Base-by-base conservation (phyloP, 768 basidiomycete species). In the Leccinum sublutescens region DNA sequence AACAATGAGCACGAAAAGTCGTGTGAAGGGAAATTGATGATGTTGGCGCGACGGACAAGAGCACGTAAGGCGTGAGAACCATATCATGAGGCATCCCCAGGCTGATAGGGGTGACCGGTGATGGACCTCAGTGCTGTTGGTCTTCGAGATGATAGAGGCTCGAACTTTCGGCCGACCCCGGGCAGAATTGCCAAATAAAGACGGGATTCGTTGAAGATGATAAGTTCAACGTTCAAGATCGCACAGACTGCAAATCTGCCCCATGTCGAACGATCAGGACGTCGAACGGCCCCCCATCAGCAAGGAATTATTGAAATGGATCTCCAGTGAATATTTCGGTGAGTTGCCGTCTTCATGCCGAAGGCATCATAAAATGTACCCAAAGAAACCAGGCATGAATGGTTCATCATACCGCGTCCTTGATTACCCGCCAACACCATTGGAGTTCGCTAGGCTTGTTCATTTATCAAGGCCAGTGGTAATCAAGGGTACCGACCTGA, bases 391-490 rank as follows among this genome's bases (percentile, higher is more conserved):
- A 89, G 88, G 84, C 58, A 69, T 87, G 67, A 89, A 90, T 64
- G 86, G 86, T 15, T 68, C 74, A 36, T 73, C 77, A 25, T 76
- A 82, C 55, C 78, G 82, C 43, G 71, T 79, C 17, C 71, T 89
- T 8, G 75, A 83, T 34, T 58, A 64, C 12, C 81, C 86, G 14
- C 91, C 92, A 25, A 81, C 84, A 0, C 72, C 89, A 6, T 65
- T 91, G 21, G 83, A 92, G 67, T 92, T 93, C 64, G 77, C 85
- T 40, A 77, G 85, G 53, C 73, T 92, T 17, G 80, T 87, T 5
- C 83, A 86, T 62, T 77, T 89, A 50, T 84, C 86, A 12, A 78
- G 91, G 58, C 92, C 92, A 4, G 87, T 86, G 15, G 67, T 93
- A 8, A 88, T 94, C 55, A 83, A 83, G 79, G 85, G 92, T 84